phyloP scores from a whole-genome alignment of 2,329 filamentous ascomycete genomes.

The Botryotinia convoluta region DNA sequence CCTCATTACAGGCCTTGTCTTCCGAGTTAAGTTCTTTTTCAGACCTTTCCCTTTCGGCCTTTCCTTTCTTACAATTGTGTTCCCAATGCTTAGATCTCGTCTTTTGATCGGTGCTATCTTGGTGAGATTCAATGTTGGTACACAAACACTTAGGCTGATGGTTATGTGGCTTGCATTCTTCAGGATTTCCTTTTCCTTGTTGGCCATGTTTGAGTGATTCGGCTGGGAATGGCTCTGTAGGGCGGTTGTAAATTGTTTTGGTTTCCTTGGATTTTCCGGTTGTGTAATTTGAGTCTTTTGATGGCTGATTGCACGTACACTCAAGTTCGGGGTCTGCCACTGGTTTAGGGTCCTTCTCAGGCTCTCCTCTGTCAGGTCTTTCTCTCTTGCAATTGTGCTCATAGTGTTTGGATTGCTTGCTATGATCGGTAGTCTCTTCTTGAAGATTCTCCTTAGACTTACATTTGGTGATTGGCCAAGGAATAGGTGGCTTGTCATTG shows the following conservation, averaged over 20 bases:
- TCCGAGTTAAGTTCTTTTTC: neutral
- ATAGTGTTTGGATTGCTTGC: neutral
- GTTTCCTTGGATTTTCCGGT: neutral
- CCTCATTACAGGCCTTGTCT: neutral
- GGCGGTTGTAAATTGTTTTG: neutral
- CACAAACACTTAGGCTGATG: neutral
- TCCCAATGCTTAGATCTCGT: conserved; percentile 13
- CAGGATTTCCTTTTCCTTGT: neutral
- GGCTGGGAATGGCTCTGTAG: neutral
- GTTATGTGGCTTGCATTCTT: neutral
- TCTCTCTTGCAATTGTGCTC: neutral
- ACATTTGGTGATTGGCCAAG: neutral
- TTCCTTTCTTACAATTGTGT: neutral
- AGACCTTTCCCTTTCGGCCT: neutral
- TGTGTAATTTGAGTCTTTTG: neutral
- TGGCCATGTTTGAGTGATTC: neutral
- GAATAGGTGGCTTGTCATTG: neutral
- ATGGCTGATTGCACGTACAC: neutral
- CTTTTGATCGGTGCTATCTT: neutral
- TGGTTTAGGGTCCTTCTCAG: neutral
- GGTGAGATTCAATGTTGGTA: neutral
- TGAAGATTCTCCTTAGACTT: neutral
- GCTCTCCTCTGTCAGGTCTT: neutral
- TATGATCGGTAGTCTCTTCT: neutral
- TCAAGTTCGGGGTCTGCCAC: neutral